A percentile compares a stretch with the other conserved stretches of the same genome.
These are phyloP conservation scores for Daedaleopsis sinensis DNA, from an alignment of 768 basidiomycete species.

Conservation along the genomic window DNA sequence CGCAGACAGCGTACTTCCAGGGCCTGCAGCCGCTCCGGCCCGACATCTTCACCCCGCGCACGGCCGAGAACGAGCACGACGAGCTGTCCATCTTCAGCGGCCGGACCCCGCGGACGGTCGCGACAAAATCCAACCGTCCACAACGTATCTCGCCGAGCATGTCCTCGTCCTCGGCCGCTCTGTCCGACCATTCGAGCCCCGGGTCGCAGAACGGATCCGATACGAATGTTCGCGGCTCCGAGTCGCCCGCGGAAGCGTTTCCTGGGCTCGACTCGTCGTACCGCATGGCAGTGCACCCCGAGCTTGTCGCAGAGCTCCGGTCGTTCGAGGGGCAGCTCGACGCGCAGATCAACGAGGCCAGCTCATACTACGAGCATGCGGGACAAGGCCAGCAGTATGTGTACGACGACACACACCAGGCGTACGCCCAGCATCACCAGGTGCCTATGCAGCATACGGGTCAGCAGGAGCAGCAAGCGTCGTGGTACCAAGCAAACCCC, in stretches of 20 bases:
- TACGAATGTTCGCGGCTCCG: constrained; percentile 13
- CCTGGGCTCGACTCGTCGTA: constrained; percentile 24
- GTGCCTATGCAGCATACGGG: constrained; percentile 1
- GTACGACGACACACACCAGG: background rate
- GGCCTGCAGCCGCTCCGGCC: constrained; percentile 46
- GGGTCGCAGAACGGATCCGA: constrained; percentile 8
- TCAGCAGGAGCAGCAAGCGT: constrained; percentile 5
- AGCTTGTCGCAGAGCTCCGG: constrained; percentile 35
- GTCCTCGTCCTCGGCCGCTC: constrained; percentile 14
- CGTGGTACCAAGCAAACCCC: background rate
- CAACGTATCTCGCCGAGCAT: constrained; percentile 16
- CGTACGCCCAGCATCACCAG: constrained; percentile 1
- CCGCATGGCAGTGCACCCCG: constrained; percentile 32
- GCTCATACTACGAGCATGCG: background rate
- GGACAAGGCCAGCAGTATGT: constrained; percentile 2
- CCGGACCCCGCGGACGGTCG: constrained; percentile 61
- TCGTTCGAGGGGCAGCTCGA: constrained; percentile 34
- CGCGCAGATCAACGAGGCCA: constrained; percentile 28
- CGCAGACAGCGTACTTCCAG: constrained; percentile 53
- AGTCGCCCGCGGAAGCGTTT: constrained; percentile 17
- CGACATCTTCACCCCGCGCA: constrained; percentile 63
- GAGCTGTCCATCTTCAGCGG: constrained; percentile 78
- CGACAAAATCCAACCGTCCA: constrained; percentile 43
- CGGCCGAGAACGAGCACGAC: constrained; percentile 48
- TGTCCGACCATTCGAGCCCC: constrained; percentile 8